These are phyloP conservation scores for Debaryomyces psychrophilus DNA, from an alignment of 1,139 yeast genomes.

Conservation along the genomic window DNA sequence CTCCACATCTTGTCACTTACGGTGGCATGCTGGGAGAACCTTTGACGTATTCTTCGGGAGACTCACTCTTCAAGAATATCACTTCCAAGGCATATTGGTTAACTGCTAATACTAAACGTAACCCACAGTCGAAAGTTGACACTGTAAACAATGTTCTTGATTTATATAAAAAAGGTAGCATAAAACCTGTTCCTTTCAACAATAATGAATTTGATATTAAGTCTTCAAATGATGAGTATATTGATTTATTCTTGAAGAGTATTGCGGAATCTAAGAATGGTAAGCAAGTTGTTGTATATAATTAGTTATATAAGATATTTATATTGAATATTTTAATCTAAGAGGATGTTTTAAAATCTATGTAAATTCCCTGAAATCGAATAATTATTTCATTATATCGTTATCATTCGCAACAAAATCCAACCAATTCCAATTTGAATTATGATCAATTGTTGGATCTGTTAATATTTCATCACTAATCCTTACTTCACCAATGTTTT, in stretches of 20 bases:
- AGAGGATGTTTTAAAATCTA: neutral
- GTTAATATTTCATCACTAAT: slow-evolving; percentile 21
- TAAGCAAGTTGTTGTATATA: slow-evolving; percentile 38
- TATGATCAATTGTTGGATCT: slow-evolving; percentile 13
- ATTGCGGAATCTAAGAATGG: slow-evolving; percentile 43
- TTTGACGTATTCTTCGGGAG: slow-evolving; percentile 19
- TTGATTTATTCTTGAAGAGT: slow-evolving; percentile 51
- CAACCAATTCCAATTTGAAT: slow-evolving; percentile 33
- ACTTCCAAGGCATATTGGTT: slow-evolving; percentile 88
- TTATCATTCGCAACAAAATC: slow-evolving; percentile 28
- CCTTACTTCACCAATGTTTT: slow-evolving; percentile 16
- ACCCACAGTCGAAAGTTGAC: slow-evolving; percentile 60
- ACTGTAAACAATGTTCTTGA: slow-evolving; percentile 61
- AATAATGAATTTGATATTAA: slow-evolving; percentile 33
- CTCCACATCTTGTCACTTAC: slow-evolving; percentile 28
- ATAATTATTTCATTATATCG: neutral
- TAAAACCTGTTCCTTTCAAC: slow-evolving; percentile 56
- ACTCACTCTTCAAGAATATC: slow-evolving; percentile 68
- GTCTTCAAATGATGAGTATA: slow-evolving; percentile 45
- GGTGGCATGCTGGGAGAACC: slow-evolving; percentile 55
- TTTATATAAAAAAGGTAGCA: slow-evolving; percentile 60
- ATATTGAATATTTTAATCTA: neutral
- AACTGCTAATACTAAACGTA: slow-evolving; percentile 64
- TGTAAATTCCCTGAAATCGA: neutral
- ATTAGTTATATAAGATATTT: slow-evolving; percentile 10